Conservation (phyloP, 2,329 filamentous ascomycete species). For the Lachnellula subtilissima region DNA sequence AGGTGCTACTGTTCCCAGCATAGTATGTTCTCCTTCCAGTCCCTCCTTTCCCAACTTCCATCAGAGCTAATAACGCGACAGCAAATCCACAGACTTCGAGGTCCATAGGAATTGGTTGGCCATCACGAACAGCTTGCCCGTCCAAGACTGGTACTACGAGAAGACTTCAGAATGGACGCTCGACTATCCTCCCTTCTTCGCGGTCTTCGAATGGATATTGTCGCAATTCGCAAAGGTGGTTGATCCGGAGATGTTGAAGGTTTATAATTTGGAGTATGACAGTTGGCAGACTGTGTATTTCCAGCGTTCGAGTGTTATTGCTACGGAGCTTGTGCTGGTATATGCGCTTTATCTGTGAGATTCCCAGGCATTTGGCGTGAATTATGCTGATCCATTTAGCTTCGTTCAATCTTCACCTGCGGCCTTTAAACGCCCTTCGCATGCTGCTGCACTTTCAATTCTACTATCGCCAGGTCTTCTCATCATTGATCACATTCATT, state of each 20-base stretch:
- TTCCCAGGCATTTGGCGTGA: neutral
- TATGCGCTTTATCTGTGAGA: slow-evolving; percentile 73
- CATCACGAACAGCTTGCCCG: slow-evolving; percentile 82
- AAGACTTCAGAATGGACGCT: slow-evolving; percentile 99
- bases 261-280: slow-evolving; percentile 78
- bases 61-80: slow-evolving; percentile 36
- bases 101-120: slow-evolving; percentile 99
- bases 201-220: slow-evolving; percentile 90
- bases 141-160: slow-evolving; percentile 93
- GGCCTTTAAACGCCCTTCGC: slow-evolving; percentile 66
- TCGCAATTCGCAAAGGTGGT: slow-evolving; percentile 73
- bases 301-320: slow-evolving; percentile 81
- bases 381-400: slow-evolving; percentile 39
- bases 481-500: slow-evolving; percentile 98
- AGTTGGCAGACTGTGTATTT: slow-evolving; percentile 95
- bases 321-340: slow-evolving; percentile 77
- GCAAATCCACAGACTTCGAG: slow-evolving; percentile 98
- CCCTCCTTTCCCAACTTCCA: neutral
- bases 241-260: slow-evolving; percentile 75
- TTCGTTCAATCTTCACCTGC: slow-evolving; percentile 69
- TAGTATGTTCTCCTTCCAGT: slow-evolving; percentile 61
- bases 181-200: slow-evolving; percentile 97
- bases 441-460: slow-evolving; percentile 83
- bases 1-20: slow-evolving; percentile 86
- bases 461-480: slow-evolving; percentile 87